These are phyloP conservation scores for Zelonia costaricensis DNA, from an alignment of 208 protist species.

Conservation along the genomic window DNA sequence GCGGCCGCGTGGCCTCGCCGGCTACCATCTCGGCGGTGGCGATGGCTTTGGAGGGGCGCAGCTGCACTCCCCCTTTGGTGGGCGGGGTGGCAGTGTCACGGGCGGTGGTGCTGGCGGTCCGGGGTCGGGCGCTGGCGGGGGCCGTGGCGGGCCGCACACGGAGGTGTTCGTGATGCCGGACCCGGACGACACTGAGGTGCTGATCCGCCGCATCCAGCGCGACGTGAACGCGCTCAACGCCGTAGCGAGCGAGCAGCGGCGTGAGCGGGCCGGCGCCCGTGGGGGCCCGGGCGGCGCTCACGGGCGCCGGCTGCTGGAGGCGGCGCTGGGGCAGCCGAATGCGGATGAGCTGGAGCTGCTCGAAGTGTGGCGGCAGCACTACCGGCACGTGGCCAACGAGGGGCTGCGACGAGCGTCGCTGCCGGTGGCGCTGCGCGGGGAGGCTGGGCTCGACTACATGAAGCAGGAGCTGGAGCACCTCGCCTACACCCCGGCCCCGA, in stretches of 20 bases:
- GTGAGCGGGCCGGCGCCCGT: conserved; percentile 38
- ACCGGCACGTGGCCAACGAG: conserved; percentile 38
- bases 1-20: conserved; percentile 2
- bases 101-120: too few species aligned
- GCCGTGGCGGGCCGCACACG: conserved; percentile 3
- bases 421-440: conserved; percentile 43
- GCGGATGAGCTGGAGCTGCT: conserved; percentile 51
- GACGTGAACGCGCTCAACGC: conserved; percentile 83
- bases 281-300: conserved; percentile 15
- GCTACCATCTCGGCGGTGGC: not conserved
- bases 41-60: not conserved
- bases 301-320: conserved; percentile 19
- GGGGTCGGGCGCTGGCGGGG: not conserved
- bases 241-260: conserved; percentile 71
- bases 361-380: conserved; percentile 49
- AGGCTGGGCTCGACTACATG: conserved; percentile 73
- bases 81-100: not conserved
- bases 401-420: conserved; percentile 37
- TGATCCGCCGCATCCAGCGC: conserved; percentile 78
- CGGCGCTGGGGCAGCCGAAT: conserved; percentile 27
- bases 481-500: conserved; percentile 7
- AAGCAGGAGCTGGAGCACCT: conserved; percentile 35
- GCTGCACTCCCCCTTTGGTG: too few species aligned
- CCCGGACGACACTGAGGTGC: conserved; percentile 49
- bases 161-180: conserved; percentile 74